Base-by-base conservation (phyloP, 2,329 filamentous ascomycete species). In the Magnaporthiopsis poae region DNA sequence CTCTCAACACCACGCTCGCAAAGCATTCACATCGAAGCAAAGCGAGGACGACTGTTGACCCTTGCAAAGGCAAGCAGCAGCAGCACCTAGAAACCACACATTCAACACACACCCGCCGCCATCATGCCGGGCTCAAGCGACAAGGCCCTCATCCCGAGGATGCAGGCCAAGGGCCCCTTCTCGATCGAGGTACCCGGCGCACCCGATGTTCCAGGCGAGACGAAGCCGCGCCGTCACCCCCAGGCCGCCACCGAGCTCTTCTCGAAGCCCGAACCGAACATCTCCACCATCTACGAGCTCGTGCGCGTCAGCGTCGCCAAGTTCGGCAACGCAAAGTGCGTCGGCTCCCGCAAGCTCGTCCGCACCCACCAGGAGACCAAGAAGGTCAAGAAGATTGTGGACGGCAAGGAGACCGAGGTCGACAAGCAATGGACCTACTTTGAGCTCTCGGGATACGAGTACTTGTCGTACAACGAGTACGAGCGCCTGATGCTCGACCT, bases 401-500 rank as follows among this genome's bases (percentile, higher is more conserved):
- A 95, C 75, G 91, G 91, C 70, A 84, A 88, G 73, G 89, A 94
- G 81, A 80, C 85, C 73, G 86, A 92, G 77, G 85, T 93, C 35
- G 90, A 94, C 76, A 96, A 96, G 86, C 69, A 91, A 74, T 96
- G 91, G 91, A 89, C 88, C 67, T 96, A 90, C 78, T 95, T 91
- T 75, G 91, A 96, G 81, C 86, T 94, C 72, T 89, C 89, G 75
- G 82, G 81, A 65, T 96, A 94, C 81, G 84, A 87, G 68, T 96
- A 90, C 81, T 82, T 89, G 74, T 89, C 84, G 74, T 96, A 90
- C 78, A 82, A 85, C 72, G 89, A 95, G 77, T 95, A 92, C 75
- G 87, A 93, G 80, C 82, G 86, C 74, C 80, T 89, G 72, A 84
- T 83, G 31, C 79, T 90, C 60, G 82, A 90, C 71, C 74, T 92